Evolutionary conservation across 2,329 filamentous ascomycete genomes (phyloP).

Genomic region (Venturia nashicola): DNA sequence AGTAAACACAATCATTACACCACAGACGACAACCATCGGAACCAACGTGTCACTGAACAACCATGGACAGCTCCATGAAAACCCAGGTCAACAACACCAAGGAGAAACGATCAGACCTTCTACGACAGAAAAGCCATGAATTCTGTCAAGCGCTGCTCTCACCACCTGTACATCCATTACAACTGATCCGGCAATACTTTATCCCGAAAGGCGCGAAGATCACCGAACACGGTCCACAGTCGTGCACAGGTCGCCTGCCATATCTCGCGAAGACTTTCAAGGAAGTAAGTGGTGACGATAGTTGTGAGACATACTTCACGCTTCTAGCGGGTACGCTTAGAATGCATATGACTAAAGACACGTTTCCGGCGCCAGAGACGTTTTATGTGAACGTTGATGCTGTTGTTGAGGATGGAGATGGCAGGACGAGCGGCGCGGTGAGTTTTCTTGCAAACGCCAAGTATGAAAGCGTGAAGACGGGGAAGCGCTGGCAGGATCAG

Average conservation of each 20-base stretch:
- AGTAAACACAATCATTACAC: not conserved
- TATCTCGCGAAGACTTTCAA: constrained; percentile 28
- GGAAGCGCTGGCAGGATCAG: constrained; percentile 27
- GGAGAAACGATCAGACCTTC: constrained; percentile 8
- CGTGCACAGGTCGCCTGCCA: constrained; percentile 23
- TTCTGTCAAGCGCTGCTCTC: constrained; percentile 21
- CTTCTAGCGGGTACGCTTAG: constrained; percentile 21
- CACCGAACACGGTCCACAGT: constrained; percentile 29
- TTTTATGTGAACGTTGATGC: constrained; percentile 21
- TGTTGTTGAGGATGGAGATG: constrained; percentile 9
- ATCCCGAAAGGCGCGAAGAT: constrained; percentile 20
- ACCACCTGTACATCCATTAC: constrained; percentile 15
- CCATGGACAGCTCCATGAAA: constrained; percentile 1
- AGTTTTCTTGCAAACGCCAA: constrained; percentile 23
- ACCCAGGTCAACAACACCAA: not conserved
- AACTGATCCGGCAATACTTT: constrained; percentile 20
- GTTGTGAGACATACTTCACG: constrained; percentile 28
- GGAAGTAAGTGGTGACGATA: constrained; percentile 14
- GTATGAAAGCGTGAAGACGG: constrained; percentile 26
- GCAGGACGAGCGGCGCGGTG: constrained; percentile 18
- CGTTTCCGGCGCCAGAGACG: constrained; percentile 20
- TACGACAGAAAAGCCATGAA: constrained; percentile 17
- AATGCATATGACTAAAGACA: constrained; percentile 20
- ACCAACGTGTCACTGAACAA: not conserved
- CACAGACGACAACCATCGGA: not conserved